Percentiles rank a stretch among this genome's conserved stretches.
Conservation (phyloP, 2,329 filamentous ascomycete species). For the Xylaria multiplex region DNA sequence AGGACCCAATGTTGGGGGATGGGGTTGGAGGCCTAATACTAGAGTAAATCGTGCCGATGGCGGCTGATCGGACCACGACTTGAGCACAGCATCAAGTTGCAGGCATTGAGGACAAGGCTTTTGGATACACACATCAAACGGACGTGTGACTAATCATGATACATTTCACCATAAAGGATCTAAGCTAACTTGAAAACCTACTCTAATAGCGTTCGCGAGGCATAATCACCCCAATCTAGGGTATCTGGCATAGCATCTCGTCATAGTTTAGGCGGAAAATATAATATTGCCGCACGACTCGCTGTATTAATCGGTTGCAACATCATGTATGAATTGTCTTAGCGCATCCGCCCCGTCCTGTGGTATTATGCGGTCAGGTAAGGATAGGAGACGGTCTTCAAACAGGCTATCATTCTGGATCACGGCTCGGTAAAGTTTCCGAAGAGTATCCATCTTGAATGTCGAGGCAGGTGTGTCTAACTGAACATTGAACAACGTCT, state of each 20-base stretch:
- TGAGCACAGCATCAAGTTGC: constrained; percentile 2
- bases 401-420: constrained; percentile 53
- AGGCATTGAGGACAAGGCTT: neutral
- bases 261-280: neutral
- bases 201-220: neutral
- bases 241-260: constrained; percentile 13
- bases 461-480: constrained; percentile 53
- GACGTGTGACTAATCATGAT: constrained; percentile 2
- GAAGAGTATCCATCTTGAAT: constrained; percentile 52
- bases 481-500: constrained; percentile 61
- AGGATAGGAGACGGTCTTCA: constrained; percentile 50
- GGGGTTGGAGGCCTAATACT: constrained; percentile 3
- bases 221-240: neutral
- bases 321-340: constrained; percentile 55
- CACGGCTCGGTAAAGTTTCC: constrained; percentile 56
- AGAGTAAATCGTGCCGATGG: constrained; percentile 18
- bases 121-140: constrained; percentile 15
- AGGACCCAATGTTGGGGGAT: too few species aligned
- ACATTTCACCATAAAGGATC: neutral
- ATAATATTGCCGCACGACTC: neutral
- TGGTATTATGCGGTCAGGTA: constrained; percentile 61
- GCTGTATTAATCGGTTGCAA: constrained; percentile 50
- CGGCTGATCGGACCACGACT: constrained; percentile 6
- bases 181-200: neutral
- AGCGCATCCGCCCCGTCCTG: constrained; percentile 60